phyloP scores from a whole-genome alignment of 2,329 filamentous ascomycete species.

The Calonectria hongkongensis region DNA sequence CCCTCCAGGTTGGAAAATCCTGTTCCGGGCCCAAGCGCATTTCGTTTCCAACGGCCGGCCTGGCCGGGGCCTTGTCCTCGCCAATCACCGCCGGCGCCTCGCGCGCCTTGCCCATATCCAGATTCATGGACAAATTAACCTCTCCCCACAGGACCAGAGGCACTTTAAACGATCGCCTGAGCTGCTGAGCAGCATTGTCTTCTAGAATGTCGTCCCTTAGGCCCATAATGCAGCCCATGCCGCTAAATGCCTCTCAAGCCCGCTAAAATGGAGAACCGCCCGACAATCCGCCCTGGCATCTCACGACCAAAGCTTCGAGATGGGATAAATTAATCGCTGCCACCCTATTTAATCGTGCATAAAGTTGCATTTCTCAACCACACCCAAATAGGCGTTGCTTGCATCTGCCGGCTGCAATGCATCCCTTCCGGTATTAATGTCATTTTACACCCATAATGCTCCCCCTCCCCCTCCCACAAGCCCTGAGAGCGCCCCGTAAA shows the following conservation, averaged over 20 bases:
- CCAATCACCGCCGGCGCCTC: slow-evolving; percentile 25
- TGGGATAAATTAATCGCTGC: slow-evolving; percentile 23
- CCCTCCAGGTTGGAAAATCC: slow-evolving; percentile 14
- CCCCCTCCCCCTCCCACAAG: neutral
- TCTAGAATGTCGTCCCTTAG: slow-evolving; percentile 9
- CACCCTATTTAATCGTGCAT: slow-evolving; percentile 7
- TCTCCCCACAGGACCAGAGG: slow-evolving; percentile 4
- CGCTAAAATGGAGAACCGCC: slow-evolving; percentile 4
- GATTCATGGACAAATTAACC: slow-evolving; percentile 5
- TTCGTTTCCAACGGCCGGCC: slow-evolving; percentile 23
- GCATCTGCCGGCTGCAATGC: slow-evolving; percentile 6
- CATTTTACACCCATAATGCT: neutral
- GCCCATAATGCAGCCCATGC: slow-evolving; percentile 8
- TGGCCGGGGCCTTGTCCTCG: slow-evolving; percentile 5
- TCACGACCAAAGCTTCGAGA: slow-evolving; percentile 17
- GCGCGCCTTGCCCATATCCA: neutral
- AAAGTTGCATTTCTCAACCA: slow-evolving; percentile 15
- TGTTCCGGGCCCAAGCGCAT: slow-evolving; percentile 21
- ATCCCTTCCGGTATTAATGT: neutral
- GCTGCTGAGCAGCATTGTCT: slow-evolving; percentile 8
- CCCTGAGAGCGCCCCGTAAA: neutral
- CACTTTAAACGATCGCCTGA: neutral
- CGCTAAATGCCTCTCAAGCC: neutral
- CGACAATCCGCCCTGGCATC: neutral
- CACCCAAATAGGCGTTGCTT: neutral